phyloP scores from a whole-genome alignment of 1,284 basidiomycete genomes.

The Exobasidium cylindrosporum region DNA sequence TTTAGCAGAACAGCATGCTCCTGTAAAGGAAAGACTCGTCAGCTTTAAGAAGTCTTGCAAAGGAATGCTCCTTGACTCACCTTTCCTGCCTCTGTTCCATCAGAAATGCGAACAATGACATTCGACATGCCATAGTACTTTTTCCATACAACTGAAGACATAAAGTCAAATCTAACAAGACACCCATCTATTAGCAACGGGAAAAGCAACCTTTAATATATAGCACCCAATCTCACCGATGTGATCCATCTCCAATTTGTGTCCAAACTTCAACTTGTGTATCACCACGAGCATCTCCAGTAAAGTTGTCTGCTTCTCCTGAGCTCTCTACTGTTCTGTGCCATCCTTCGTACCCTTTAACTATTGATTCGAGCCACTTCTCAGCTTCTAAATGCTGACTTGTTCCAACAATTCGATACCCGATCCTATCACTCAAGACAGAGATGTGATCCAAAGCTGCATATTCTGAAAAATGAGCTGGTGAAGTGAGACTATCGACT shows the following conservation, averaged over 20 bases:
- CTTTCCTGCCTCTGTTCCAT: conserved; percentile 65
- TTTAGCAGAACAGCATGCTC: conserved; percentile 78
- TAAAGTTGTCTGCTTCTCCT: conserved; percentile 16
- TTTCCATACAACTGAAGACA: conserved; percentile 73
- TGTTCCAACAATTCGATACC: conserved; percentile 88
- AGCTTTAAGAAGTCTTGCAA: too few species aligned
- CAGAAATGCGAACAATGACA: conserved; percentile 80
- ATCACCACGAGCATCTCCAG: conserved; percentile 17
- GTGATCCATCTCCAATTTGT: conserved; percentile 51
- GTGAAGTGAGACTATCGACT: conserved; percentile 15
- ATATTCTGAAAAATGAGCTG: conserved; percentile 40
- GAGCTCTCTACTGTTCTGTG: conserved; percentile 26
- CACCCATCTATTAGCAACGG: not conserved
- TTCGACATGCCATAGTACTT: conserved; percentile 83
- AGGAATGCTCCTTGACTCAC: too few species aligned
- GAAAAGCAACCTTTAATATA: not conserved
- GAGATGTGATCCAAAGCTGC: conserved; percentile 46
- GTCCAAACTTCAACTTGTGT: conserved; percentile 52
- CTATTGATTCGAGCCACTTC: conserved; percentile 72
- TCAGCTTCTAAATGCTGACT: conserved; percentile 82
- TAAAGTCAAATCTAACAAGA: conserved; percentile 40
- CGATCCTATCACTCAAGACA: conserved; percentile 68
- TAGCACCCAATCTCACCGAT: conserved; percentile 25
- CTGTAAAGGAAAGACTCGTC: conserved; percentile 61
- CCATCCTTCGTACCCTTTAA: conserved; percentile 60